Base-by-base conservation (phyloP, 1,284 basidiomycete genomes). In the Leccinum pallidistipes region DNA sequence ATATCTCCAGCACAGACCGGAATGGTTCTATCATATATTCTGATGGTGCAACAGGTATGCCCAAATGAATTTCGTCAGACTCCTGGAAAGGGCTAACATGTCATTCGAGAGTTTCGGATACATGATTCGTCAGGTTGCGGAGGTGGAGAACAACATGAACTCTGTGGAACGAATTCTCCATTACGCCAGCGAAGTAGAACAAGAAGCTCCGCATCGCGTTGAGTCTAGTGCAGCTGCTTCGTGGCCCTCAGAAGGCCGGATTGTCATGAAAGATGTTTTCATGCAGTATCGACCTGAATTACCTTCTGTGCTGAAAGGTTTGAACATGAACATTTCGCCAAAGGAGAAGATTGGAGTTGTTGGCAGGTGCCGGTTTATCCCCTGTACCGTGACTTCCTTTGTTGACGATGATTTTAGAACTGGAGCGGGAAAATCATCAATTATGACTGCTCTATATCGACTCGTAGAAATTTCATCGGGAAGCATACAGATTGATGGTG, bases 291-390 rank as follows among this genome's bases (percentile, higher is more conserved):
- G 91, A n/a, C 86, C 87, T 0, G 88, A 84, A 59, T 79, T 91
- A 45, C 86, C 89, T 2, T 71, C 84, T 59, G 88, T 93, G 57
- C 76, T 94, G 54, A 86, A 86, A 76, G 83, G 82, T 53, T 73
- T 94, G 68, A 82, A 82, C 50, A 83, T 93, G 86, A 73, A 80
- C 57, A 78, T 92, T 56, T 65, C 80, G 59, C 77, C 88, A 67
- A 92, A 94, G 68, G 94, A 97, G 75, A 96, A 97, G 80, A 90
- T 97, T 67, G 93, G 93, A 62, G 90, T 94, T 55, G 91, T 95
- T 57, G 90, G 90, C 63, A 78, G 87, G 83, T 82, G 66, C 32
- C 6, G 51, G 69, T 61, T 2, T 8, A 32, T 40, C 7, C 7
- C 32, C 6, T 27, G 4, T 1, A 57, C 34, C 50, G 38, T 51